A percentile compares a stretch with the other conserved stretches of the same genome.
Conservation (phyloP, 108 stramenopile species). For the Chaetoceros muelleri region DNA sequence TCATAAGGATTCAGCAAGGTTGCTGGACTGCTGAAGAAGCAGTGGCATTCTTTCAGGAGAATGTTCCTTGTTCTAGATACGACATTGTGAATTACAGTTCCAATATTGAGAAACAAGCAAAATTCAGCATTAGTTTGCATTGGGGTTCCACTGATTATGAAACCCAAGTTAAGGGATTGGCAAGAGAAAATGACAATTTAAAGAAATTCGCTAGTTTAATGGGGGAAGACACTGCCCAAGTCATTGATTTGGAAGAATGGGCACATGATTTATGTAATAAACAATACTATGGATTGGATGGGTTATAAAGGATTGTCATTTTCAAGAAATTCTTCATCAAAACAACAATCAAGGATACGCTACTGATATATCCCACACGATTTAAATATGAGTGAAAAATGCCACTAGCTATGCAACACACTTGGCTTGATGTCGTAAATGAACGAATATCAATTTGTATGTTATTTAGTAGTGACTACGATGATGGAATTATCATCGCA, state of each 20-base stretch:
- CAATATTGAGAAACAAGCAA: background rate
- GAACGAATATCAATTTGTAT: too few relatives aligned
- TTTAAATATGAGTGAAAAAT: too few relatives aligned
- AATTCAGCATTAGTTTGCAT: background rate
- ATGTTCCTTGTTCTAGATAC: constrained; percentile 9
- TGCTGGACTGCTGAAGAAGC: constrained; percentile 1
- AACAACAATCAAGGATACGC: constrained; percentile 5
- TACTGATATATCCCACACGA: too few relatives aligned
- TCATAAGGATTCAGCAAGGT: constrained; percentile 1
- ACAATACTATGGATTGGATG: constrained; percentile 8
- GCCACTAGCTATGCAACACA: too few relatives aligned
- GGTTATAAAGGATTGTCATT: constrained; percentile 9
- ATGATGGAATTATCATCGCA: too few relatives aligned
- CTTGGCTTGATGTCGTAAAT: too few relatives aligned
- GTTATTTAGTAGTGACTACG: too few relatives aligned
- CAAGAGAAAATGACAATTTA: constrained; percentile 1
- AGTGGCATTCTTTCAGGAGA: constrained; percentile 7
- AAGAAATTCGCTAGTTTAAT: constrained; percentile 1
- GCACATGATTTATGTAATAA: constrained; percentile 1
- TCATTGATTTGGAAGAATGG: constrained; percentile 10
- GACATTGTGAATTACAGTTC: constrained; percentile 4
- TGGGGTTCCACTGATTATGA: background rate
- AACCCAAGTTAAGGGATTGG: too few relatives aligned
- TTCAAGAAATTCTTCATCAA: constrained; percentile 1
- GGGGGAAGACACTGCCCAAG: background rate